Conservation (phyloP, 78 protist genomes). For the Dictyostelium brefeldianum region DNA sequence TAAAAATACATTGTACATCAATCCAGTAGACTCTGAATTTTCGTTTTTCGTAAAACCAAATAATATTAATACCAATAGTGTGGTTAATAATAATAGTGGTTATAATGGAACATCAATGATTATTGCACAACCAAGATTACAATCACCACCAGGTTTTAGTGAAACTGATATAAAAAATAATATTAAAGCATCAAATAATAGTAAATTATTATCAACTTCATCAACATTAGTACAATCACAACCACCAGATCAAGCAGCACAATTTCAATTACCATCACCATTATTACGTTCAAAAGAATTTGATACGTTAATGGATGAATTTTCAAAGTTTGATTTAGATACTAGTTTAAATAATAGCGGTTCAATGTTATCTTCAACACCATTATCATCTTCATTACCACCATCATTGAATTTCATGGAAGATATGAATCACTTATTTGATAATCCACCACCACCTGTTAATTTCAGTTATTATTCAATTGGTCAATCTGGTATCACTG, state of each 20-base stretch:
- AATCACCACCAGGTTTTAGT: not conserved
- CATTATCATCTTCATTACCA: not conserved
- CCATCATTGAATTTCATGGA: not conserved
- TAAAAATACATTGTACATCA: not conserved
- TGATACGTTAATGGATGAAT: not conserved
- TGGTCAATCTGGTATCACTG: no score
- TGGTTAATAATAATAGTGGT: not conserved
- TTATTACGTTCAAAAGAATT: not conserved
- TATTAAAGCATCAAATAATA: not conserved
- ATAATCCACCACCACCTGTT: not conserved
- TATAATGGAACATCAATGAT: not conserved
- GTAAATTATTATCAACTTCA: not conserved
- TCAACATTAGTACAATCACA: not conserved
- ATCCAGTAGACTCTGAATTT: not conserved
- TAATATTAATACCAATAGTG: not conserved
- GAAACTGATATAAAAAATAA: not conserved
- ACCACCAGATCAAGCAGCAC: constrained; percentile 6
- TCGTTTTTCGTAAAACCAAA: not conserved
- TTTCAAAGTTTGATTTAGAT: not conserved
- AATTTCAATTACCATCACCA: not conserved
- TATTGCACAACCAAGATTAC: not conserved
- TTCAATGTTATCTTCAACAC: not conserved
- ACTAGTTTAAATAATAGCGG: not conserved
- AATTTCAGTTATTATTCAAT: no score
- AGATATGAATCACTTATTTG: not conserved